These are phyloP conservation scores for Verticillium longisporum DNA, from an alignment of 2,329 filamentous ascomycete genomes.

Conservation along the genomic window DNA sequence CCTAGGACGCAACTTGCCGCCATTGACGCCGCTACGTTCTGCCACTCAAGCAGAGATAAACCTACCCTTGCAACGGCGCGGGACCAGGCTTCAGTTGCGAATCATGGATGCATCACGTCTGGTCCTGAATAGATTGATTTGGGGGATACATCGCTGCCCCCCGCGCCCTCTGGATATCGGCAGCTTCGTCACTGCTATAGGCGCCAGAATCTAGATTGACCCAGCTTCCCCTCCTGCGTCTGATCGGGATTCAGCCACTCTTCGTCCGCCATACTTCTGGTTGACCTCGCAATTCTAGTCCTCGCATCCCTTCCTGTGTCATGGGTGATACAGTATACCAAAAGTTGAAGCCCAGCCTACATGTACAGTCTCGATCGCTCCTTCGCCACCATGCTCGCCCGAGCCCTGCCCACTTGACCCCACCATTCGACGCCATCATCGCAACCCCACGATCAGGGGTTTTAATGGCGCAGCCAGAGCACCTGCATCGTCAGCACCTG, in stretches of 20 bases:
- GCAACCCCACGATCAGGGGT: background rate
- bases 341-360: background rate
- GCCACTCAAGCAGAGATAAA: background rate
- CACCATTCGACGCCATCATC: background rate
- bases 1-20: background rate
- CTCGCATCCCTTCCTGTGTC: background rate
- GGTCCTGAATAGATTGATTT: background rate
- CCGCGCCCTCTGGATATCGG: background rate
- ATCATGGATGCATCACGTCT: background rate
- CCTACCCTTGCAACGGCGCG: background rate
- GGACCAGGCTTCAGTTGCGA: background rate
- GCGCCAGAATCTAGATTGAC: background rate
- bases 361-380: background rate
- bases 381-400: background rate
- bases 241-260: background rate
- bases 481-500: background rate
- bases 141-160: too few species aligned
- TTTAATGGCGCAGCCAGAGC: background rate
- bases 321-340: background rate
- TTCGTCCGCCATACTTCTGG: too few species aligned
- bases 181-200: background rate
- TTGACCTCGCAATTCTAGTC: background rate
- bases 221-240: background rate
- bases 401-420: background rate
- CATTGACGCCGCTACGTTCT: background rate